These are phyloP conservation scores for Fomitopsis betulina DNA, from an alignment of 1,284 basidiomycete genomes.

Conservation along the genomic window DNA sequence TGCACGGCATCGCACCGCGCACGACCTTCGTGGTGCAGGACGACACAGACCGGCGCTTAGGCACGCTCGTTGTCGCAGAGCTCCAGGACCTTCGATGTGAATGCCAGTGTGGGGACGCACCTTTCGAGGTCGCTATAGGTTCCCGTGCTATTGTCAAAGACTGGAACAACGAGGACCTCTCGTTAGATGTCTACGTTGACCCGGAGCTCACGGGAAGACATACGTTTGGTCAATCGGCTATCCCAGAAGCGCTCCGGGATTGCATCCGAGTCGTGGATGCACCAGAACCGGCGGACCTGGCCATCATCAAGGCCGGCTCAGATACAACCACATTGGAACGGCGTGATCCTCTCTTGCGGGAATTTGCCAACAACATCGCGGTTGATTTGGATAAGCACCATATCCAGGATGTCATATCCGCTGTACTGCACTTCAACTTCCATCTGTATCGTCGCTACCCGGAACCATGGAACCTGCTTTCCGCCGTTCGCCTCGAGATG, in stretches of 20 bases:
- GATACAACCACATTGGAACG: not conserved
- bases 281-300: not conserved
- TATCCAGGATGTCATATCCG: not conserved
- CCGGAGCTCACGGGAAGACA: not conserved
- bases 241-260: not conserved
- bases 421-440: not conserved
- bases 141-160: not conserved
- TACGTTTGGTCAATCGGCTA: not conserved
- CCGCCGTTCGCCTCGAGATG: not conserved
- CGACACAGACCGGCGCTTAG: not conserved
- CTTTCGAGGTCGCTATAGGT: not conserved
- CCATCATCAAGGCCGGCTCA: not conserved
- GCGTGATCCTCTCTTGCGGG: not conserved
- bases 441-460: not conserved
- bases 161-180: not conserved
- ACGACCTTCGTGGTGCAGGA: not conserved
- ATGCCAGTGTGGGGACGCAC: not conserved
- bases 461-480: not conserved
- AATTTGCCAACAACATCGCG: not conserved
- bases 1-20: not conserved
- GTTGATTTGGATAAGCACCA: not conserved
- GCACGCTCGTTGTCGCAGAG: not conserved
- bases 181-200: not conserved
- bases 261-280: not conserved
- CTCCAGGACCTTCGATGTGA: not conserved